Evolutionary conservation across 805 yeast species (phyloP), one percentile per base, ranked within the genome.

Genomic region (Millerozyma miso): DNA sequence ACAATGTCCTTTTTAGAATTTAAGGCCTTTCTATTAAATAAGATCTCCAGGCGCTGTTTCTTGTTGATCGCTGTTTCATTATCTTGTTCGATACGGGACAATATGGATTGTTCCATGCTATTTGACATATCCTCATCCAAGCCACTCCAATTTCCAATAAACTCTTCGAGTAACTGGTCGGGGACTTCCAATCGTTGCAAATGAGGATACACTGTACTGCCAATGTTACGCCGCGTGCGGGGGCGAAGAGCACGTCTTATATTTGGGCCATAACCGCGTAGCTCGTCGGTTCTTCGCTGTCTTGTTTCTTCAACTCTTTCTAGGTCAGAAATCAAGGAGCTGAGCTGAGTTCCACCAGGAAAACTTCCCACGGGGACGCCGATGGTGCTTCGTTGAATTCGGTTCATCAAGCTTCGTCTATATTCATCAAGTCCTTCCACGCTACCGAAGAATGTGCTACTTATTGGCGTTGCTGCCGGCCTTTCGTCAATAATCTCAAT

Each of bases 11-110:
- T 49, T 47, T 68, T 70, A 33, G 63, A 62, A 18, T 47, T 45
- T 29, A 67, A 49, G 3, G 55, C 51, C 35, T 59, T 59, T 15
- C 56, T 50, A 50, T 68, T 69, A 48, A 47, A 62, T 7, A 47
- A 43, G 29, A 59, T 58, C 43, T 69, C 74, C 32, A 48, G 53
- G 19, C 56, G 58, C 35, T 66, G 48, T 36, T 65, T 56, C 29
- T 56, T 44, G 44, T 69, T 71, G 35, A 70, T 38, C 10, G 60
- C 60, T n/a, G 43, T 41, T 35, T 70, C 74, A 43, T 69, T 69
- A 23, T 69, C 73, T 20, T 67, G 55, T 47, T 65, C 72, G 14
- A 70, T 67, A 18, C 73, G 51, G 36, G 57, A 64, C 64, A 70
- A 58, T n/a, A 66, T 66, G 4, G 67, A 54, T 29, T 53, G 50